phyloP scores from a whole-genome alignment of 2,329 filamentous ascomycete genomes.

The Parastagonospora avenae region DNA sequence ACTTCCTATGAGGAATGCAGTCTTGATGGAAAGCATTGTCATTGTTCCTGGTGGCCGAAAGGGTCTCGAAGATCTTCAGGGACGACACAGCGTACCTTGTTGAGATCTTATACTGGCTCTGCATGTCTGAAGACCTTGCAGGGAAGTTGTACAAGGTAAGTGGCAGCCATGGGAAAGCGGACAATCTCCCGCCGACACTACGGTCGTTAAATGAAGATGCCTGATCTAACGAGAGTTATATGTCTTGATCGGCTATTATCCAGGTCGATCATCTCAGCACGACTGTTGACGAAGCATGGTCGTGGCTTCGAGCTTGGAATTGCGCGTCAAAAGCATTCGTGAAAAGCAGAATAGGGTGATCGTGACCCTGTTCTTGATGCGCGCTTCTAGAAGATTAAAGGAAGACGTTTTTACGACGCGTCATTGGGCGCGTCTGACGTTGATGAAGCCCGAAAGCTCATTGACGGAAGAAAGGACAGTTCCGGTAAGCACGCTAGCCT shows the following conservation, averaged over 20 bases:
- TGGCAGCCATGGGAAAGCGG: conserved; percentile 6
- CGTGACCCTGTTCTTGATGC: too few relatives aligned
- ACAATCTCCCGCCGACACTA: conserved; percentile 19
- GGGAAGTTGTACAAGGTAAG: background rate
- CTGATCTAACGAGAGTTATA: conserved; percentile 8
- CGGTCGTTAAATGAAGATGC: conserved; percentile 16
- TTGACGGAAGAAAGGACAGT: conserved; percentile 30
- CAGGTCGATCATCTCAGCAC: background rate
- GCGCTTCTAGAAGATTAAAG: too few relatives aligned
- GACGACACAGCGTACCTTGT: background rate
- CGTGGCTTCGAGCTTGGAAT: too few relatives aligned
- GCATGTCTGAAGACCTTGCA: background rate
- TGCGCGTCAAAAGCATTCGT: too few relatives aligned
- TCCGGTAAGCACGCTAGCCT: conserved; percentile 11
- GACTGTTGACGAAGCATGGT: background rate
- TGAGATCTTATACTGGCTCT: conserved; percentile 15
- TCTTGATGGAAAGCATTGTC: conserved; percentile 12
- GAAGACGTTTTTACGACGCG: too few relatives aligned
- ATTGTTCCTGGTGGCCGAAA: conserved; percentile 10
- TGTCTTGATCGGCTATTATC: conserved; percentile 1
- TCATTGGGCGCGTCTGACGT: background rate
- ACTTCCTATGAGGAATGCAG: conserved; percentile 22
- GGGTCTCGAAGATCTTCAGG: background rate
- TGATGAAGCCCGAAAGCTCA: conserved; percentile 11
- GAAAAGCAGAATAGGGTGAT: too few relatives aligned